These are phyloP conservation scores for Hyaloscypha bicolor DNA, from an alignment of 495 filamentous ascomycete species.

Conservation along the genomic window DNA sequence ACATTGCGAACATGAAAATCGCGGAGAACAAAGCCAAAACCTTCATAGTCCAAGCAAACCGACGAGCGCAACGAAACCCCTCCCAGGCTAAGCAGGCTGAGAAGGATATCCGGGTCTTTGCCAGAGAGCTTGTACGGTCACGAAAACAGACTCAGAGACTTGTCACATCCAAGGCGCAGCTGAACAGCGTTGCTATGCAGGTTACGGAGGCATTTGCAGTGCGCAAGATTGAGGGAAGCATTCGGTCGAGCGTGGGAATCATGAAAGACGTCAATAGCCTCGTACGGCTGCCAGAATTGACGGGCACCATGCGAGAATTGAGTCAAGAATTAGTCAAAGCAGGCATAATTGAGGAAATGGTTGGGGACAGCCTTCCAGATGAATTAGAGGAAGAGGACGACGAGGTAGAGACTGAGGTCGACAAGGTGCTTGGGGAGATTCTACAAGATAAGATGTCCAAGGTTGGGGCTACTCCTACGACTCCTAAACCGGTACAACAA, in stretches of 20 bases:
- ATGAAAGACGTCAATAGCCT: conserved; percentile 97
- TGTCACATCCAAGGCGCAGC: conserved; percentile 84
- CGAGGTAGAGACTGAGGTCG: conserved; percentile 88
- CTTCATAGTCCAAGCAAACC: conserved; percentile 76
- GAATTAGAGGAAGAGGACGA: conserved; percentile 73
- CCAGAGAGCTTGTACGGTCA: conserved; percentile 81
- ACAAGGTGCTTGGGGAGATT: conserved; percentile 89
- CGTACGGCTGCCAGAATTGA: conserved; percentile 82
- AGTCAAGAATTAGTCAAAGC: conserved; percentile 87
- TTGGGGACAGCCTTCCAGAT: conserved; percentile 81
- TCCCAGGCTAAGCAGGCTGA: conserved; percentile 73
- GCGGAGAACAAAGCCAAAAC: conserved; percentile 85
- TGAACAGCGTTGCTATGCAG: conserved; percentile 95
- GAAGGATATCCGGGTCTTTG: conserved; percentile 81
- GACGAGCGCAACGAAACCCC: conserved; percentile 77
- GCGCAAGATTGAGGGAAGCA: conserved; percentile 93
- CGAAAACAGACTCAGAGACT: conserved; percentile 75
- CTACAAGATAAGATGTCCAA: conserved; percentile 78
- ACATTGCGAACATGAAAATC: conserved; percentile 73
- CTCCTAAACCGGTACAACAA: conserved; percentile 48
- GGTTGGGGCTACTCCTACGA: conserved; percentile 58
- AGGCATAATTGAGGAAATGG: conserved; percentile 98
- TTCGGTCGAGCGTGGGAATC: conserved; percentile 82
- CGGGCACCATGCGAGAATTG: conserved; percentile 87
- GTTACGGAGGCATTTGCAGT: conserved; percentile 96